phyloP scores from a whole-genome alignment of 345 rosid species.

The Dovyalis caffra region DNA sequence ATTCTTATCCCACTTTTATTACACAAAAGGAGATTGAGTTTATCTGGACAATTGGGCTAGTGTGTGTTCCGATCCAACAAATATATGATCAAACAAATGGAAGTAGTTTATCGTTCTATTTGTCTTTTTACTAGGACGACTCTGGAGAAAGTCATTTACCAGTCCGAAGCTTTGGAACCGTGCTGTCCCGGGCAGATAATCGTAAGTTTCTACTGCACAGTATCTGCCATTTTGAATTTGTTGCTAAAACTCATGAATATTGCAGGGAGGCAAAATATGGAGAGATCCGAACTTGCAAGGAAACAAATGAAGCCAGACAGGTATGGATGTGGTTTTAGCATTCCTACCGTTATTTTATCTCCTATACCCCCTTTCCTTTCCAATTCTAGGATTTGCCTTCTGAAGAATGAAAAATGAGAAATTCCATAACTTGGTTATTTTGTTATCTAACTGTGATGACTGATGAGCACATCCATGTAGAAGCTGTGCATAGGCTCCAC shows the following conservation, averaged over 20 bases:
- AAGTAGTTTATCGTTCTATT: conserved; percentile 15
- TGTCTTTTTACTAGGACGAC: conserved; percentile 40
- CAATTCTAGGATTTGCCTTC: not conserved
- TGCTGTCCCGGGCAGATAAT: conserved; percentile 56
- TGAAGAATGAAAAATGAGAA: not conserved
- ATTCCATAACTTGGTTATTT: not conserved
- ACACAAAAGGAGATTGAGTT: too few species aligned
- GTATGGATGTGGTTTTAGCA: conserved; percentile 29
- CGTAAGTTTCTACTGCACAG: conserved; percentile 40
- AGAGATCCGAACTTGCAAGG: conserved; percentile 37
- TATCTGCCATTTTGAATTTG: conserved; percentile 1
- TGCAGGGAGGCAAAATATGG: conserved; percentile 49
- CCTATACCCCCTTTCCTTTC: not conserved
- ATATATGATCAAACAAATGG: not conserved
- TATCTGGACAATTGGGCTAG: too few species aligned
- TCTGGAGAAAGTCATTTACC: conserved; percentile 48
- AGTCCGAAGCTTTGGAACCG: conserved; percentile 75
- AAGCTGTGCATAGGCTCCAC: not conserved
- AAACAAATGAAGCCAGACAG: conserved; percentile 52
- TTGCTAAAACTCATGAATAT: conserved; percentile 15
- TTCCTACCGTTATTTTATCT: not conserved
- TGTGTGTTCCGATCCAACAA: too few species aligned
- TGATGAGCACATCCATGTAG: not conserved
- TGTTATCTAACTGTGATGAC: not conserved
- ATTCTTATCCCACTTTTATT: too few species aligned